phyloP scores from a whole-genome alignment of 1,139 yeast genomes.

The Debaryomyces sp. region DNA sequence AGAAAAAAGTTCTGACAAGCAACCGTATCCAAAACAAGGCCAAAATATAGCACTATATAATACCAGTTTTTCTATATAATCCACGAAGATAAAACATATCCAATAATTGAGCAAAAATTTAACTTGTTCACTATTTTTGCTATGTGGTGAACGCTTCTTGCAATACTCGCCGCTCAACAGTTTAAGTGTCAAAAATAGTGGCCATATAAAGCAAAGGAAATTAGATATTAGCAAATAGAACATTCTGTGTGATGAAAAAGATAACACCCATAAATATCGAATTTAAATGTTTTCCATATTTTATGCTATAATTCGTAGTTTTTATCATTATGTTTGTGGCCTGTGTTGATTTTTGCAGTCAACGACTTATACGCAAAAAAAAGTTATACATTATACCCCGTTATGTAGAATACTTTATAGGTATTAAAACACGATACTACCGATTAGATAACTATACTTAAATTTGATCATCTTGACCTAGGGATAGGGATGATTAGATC shows the following conservation, averaged over 20 bases:
- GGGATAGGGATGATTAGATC: no score
- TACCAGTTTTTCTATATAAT: conserved; percentile 15
- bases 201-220: conserved; percentile 16
- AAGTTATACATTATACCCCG: background rate
- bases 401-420: background rate
- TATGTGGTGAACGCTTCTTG: background rate
- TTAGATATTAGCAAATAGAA: background rate
- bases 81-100: conserved; percentile 24
- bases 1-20: conserved; percentile 9
- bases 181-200: conserved; percentile 20
- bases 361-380: background rate
- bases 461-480: no score
- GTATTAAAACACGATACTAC: background rate
- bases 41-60: conserved; percentile 9
- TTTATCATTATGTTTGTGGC: background rate
- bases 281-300: background rate
- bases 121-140: conserved; percentile 13
- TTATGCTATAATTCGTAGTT: background rate
- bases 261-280: background rate
- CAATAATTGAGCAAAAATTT: conserved; percentile 29
- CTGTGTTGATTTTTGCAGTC: background rate
- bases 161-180: conserved; percentile 13
- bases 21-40: background rate
- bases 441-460: no score
- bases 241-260: background rate